Evolutionary conservation across 768 basidiomycete genomes (phyloP).

Genomic region (Phanerochaete carnosa): DNA sequence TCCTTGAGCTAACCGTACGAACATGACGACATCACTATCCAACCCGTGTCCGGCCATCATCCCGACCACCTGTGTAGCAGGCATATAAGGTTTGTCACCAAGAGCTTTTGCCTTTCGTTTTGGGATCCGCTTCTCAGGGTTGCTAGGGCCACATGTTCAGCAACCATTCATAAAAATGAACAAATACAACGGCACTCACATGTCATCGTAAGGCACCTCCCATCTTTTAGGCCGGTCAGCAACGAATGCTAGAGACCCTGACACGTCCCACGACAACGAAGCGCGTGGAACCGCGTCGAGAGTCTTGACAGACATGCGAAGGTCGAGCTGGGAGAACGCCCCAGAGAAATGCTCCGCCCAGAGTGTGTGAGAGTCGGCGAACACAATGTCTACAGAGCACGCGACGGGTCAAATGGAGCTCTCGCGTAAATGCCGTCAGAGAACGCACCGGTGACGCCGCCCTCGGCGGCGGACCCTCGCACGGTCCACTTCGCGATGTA

Average conservation of each 20-base stretch:
- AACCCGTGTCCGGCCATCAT: constrained; percentile 38
- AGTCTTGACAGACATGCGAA: constrained; percentile 60
- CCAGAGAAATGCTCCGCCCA: constrained; percentile 76
- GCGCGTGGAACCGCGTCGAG: constrained; percentile 65
- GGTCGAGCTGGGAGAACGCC: constrained; percentile 74
- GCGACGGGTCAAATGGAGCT: not conserved
- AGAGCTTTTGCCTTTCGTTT: constrained; percentile 45
- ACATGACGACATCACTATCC: constrained; percentile 42
- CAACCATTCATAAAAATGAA: constrained; percentile 27
- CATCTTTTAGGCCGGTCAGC: constrained; percentile 47
- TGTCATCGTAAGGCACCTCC: constrained; percentile 80
- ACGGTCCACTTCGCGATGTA: constrained; percentile 85
- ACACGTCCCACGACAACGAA: constrained; percentile 62
- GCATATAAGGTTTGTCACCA: constrained; percentile 52
- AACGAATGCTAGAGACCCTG: constrained; percentile 66
- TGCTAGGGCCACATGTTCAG: constrained; percentile 22
- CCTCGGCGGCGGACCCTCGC: constrained; percentile 59
- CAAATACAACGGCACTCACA: constrained; percentile 41
- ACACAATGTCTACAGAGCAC: constrained; percentile 52
- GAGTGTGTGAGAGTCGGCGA: constrained; percentile 66
- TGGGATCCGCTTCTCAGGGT: constrained; percentile 24
- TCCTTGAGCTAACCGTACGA: constrained; percentile 58
- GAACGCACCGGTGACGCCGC: constrained; percentile 69
- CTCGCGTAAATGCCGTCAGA: not conserved
- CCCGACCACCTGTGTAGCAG: constrained; percentile 56